These are phyloP conservation scores for Daphne laureola DNA, from an alignment of 441 rosid species.

Conservation along the genomic window DNA sequence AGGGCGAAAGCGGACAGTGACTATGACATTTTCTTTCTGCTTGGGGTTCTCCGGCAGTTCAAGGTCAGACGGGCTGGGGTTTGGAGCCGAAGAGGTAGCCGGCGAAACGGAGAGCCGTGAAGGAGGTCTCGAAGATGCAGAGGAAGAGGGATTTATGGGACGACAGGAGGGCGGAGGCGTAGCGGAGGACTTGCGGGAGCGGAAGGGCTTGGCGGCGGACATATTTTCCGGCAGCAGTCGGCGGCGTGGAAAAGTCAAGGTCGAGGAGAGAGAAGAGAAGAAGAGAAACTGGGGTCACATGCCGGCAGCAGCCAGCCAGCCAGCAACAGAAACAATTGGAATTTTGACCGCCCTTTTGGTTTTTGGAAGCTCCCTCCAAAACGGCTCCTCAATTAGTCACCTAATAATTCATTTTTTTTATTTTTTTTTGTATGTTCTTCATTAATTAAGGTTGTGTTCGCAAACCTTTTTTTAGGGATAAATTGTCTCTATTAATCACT, in stretches of 20 bases:
- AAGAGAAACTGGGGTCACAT: slow-evolving; percentile 25
- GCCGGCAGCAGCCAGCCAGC: slow-evolving; percentile 29
- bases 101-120: slow-evolving; percentile 43
- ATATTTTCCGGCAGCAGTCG: slow-evolving; percentile 17
- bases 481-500: too few species aligned
- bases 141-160: slow-evolving; percentile 48
- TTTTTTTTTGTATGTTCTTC: slow-evolving; percentile 18
- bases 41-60: slow-evolving; percentile 38
- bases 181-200: slow-evolving; percentile 60
- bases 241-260: slow-evolving; percentile 6
- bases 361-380: slow-evolving; percentile 38
- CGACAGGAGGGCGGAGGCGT: slow-evolving; percentile 27
- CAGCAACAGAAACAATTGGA: slow-evolving; percentile 11
- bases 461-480: too few species aligned
- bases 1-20: slow-evolving; percentile 88
- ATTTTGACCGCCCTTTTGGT: slow-evolving; percentile 29
- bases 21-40: slow-evolving; percentile 75
- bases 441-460: too few species aligned
- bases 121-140: slow-evolving; percentile 30
- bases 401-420: too few species aligned
- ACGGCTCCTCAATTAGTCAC: slow-evolving; percentile 11
- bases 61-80: slow-evolving; percentile 21
- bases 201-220: slow-evolving; percentile 62
- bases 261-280: slow-evolving; percentile 10
- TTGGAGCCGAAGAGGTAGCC: slow-evolving; percentile 25